phyloP scores from a whole-genome alignment of 306 rosid species.

The Senna tora region DNA sequence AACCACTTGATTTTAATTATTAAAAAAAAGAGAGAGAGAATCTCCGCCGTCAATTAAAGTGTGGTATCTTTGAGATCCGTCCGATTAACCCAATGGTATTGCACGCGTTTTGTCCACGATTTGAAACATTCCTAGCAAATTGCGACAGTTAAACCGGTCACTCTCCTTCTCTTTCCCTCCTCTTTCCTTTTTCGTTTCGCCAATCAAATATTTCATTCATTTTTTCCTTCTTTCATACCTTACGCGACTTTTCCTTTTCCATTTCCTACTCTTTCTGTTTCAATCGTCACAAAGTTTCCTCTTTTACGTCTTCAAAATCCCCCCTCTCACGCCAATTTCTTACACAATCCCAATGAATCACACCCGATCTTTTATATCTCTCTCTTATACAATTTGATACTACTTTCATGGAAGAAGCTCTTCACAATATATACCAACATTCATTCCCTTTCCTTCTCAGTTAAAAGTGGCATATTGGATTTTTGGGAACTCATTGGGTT shows the following conservation, averaged over 20 bases:
- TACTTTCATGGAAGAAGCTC: conserved; percentile 4
- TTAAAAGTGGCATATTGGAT: not conserved
- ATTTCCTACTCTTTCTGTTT: not conserved
- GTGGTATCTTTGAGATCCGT: not conserved
- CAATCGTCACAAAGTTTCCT: conserved; percentile 28
- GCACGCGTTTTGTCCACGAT: conserved; percentile 33
- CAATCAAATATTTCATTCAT: not conserved
- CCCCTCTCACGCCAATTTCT: not conserved
- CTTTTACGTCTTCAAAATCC: conserved; percentile 30
- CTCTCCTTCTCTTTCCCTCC: conserved; percentile 2
- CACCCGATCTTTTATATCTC: not conserved
- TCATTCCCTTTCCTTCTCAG: not conserved
- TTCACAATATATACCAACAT: not conserved
- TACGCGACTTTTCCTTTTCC: conserved; percentile 15
- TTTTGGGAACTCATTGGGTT: conserved; percentile 29
- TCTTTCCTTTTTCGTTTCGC: not conserved
- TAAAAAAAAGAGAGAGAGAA: not conserved
- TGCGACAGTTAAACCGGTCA: conserved; percentile 49
- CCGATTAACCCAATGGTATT: not conserved
- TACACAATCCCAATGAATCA: not conserved
- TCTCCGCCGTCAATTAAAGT: not conserved
- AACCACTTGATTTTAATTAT: not conserved
- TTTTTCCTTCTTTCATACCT: not conserved
- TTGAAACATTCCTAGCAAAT: conserved; percentile 41
- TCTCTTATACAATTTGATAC: not conserved